phyloP scores from a whole-genome alignment of 2,329 filamentous ascomycete species.

The Colletotrichum magnum region DNA sequence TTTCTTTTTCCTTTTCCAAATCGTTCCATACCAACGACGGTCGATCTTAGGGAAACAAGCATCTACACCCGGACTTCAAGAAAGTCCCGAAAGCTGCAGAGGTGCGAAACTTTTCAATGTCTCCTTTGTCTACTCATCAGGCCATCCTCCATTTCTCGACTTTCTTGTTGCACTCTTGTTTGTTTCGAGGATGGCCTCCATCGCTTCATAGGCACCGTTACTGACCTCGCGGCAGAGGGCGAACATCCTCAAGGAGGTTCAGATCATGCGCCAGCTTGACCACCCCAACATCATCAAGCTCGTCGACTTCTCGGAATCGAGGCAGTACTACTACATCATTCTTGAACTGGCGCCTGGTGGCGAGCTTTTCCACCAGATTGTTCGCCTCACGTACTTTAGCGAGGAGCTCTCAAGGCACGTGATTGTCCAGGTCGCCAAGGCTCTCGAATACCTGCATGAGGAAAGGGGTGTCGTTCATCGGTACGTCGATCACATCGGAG shows the following conservation, averaged over 20 bases:
- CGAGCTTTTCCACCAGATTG: conserved; percentile 98
- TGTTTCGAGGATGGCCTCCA: conserved; percentile 40
- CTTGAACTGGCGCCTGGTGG: conserved; percentile 95
- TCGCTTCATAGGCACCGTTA: conserved; percentile 8
- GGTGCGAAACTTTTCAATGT: conserved; percentile 77
- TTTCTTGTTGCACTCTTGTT: conserved; percentile 43
- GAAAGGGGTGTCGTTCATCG: conserved; percentile 96
- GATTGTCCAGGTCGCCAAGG: conserved; percentile 94
- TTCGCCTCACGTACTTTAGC: conserved; percentile 97
- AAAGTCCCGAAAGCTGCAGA: conserved; percentile 96
- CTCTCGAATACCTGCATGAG: conserved; percentile 93
- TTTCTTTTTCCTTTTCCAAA: conserved; percentile 42
- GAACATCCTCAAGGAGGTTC: conserved; percentile 98
- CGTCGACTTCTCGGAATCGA: conserved; percentile 92
- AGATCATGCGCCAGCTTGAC: conserved; percentile 97
- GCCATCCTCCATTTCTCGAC: conserved; percentile 49
- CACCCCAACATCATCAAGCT: conserved; percentile 97
- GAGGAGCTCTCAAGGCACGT: conserved; percentile 95
- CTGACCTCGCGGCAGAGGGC: conserved; percentile 76
- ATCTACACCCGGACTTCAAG: conserved; percentile 96
- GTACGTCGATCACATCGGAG: conserved; percentile 66
- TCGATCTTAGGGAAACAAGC: conserved; percentile 82
- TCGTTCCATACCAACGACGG: conserved; percentile 65
- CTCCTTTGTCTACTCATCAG: conserved; percentile 49
- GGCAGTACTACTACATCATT: conserved; percentile 97